Base-by-base conservation (phyloP, 2,329 filamentous ascomycete genomes). In the Aspergillus terreus region DNA sequence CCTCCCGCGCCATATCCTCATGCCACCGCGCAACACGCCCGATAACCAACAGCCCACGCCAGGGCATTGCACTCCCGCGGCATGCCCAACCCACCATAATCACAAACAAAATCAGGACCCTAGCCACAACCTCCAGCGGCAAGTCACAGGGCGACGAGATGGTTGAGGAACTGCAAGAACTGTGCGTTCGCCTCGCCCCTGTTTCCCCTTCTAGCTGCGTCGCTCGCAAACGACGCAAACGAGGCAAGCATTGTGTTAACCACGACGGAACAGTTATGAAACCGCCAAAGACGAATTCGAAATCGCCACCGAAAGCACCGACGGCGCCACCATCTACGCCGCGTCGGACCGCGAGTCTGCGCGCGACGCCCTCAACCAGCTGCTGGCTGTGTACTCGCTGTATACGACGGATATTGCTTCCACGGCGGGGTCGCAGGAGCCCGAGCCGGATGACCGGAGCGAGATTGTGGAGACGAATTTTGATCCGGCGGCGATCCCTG, bases 221-320 rank as follows among this genome's bases (percentile, higher is more conserved):
- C 30, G 14, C 17, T 23, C 23, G 5, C 23, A n/a, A n/a, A n/a
- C n/a, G n/a, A n/a, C n/a, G n/a, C n/a, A n/a, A 6, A 6, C 19
- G 19, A 23, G 5, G 23, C 4, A 6, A 42, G 27, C 11, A 38
- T 2, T 3, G 12, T 19, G 19, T 33, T 45, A 42, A 44, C 21
- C 27, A 11, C 40, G 14, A 40, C 21, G 27, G 1, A n/a, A 19
- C 11, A 71, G 72, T 44, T 76, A 76, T 55, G 70, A 73, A 50
- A 71, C 70, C 1, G 74, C 76, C 3, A 70, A 71, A 52, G 76
- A 78, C 57, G 75, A 78, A 59, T 75, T 78, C 51, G 75, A 78
- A 63, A 78, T 78, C 54, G 76, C 76, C 3, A 69, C 70, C 0
- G 75, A 78, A 49, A 75, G 74, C 54, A 77, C 75, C 1, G 70